Evolutionary conservation across 257 asterid genomes (phyloP).

Genomic region (Salvia rosmarinus): DNA sequence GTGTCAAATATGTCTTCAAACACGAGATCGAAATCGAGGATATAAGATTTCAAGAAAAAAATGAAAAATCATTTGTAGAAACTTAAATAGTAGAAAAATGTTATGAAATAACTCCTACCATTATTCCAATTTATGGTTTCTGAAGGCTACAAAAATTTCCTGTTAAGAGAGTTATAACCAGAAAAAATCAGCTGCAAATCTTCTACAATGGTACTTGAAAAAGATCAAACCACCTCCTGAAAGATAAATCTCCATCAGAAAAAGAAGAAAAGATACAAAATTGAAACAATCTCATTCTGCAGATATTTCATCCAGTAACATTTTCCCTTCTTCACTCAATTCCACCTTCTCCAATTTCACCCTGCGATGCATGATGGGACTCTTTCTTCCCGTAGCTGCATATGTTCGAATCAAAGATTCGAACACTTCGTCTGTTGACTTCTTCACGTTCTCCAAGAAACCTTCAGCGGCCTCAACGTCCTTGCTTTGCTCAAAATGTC

Average conservation of each 20-base stretch:
- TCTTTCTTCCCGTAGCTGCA: slow-evolving; percentile 70
- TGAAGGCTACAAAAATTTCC: slow-evolving; percentile 12
- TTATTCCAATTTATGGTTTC: slow-evolving; percentile 24
- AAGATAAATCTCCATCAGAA: not conserved
- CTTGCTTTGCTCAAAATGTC: slow-evolving; percentile 62
- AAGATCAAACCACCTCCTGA: not conserved
- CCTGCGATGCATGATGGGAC: slow-evolving; percentile 61
- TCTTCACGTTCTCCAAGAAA: slow-evolving; percentile 59
- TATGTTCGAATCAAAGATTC: slow-evolving; percentile 77
- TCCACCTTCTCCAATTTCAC: slow-evolving; percentile 86
- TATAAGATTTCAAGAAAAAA: no score
- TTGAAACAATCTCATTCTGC: slow-evolving; percentile 47
- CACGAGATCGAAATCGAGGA: no score
- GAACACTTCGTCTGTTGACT: slow-evolving; percentile 56
- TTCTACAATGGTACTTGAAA: slow-evolving; percentile 10
- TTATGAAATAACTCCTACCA: no score
- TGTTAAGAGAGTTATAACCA: slow-evolving; percentile 11
- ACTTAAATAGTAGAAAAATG: no score
- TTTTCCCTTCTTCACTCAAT: slow-evolving; percentile 69
- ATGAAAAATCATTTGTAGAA: no score
- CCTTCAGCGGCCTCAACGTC: slow-evolving; percentile 76
- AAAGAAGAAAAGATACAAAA: not conserved
- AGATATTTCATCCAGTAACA: slow-evolving; percentile 57
- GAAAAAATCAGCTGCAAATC: slow-evolving; percentile 19
- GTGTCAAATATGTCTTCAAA: no score